Base-by-base conservation (phyloP, 768 basidiomycete species). In the Termitomyces bulborhizus region DNA sequence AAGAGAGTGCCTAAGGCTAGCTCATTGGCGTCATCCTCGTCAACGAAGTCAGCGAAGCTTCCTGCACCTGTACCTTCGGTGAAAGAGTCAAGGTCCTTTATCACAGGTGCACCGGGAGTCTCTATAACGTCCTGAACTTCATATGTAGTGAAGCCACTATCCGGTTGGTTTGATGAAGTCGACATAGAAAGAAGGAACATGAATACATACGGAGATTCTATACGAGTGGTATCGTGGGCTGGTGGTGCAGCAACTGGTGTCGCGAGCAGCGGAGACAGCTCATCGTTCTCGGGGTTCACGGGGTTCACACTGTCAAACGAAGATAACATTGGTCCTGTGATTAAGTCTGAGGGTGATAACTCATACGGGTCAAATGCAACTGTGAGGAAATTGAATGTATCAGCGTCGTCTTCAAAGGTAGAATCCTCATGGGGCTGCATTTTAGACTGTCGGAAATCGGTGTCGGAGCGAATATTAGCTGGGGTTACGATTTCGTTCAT, bases 11-110 rank as follows among this genome's bases (percentile, higher is more conserved):
- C 71, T 45, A 56, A 62, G 13, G 4, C 8, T 44, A 51, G 42
- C 57, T 76, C 70, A 60, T 73, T 69, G 46, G 67, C 66, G 39
- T 63, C 67, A 41, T 69, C 69, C 36, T 67, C 65, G 53, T 75
- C 66, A 40, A 74, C 63, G 50, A 73, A 77, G 58, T 79, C 78
- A 16, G 43, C 55, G 66, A 81, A 82, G 57, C 78, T 79, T 44
- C 81, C 81, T 54, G 69, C 66, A 15, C 72, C 75, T 8, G 78
- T 80, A 32, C 81, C 81, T 46, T 82, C 81, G n/a, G 80, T 81
- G 70, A 84, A 84, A 52, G 79, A 77, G 57, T 83, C 81, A 32
- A 76, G 64, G 62, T 84, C 82, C 66, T 78, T 82, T 62, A 84
- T 61, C 55, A 72, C 63, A 9, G 81, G 82, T 29, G 82, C 78